A percentile compares a stretch with the other conserved stretches of the same genome.
These are phyloP conservation scores for Leptographium radiaticola DNA, from an alignment of 2,329 filamentous ascomycete species.

Conservation along the genomic window DNA sequence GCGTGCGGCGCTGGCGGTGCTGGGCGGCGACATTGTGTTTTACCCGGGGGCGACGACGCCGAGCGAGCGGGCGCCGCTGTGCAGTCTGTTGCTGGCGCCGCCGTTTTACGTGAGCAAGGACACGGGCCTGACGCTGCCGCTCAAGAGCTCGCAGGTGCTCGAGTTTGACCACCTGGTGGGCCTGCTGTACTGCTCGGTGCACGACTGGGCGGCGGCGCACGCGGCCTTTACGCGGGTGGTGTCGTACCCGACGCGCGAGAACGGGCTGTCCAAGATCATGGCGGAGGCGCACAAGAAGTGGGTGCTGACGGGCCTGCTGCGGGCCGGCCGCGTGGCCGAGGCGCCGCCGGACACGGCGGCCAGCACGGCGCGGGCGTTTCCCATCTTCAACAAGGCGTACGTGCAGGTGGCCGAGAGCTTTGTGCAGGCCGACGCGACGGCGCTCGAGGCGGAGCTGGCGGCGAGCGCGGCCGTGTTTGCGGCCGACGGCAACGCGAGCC, in stretches of 20 bases:
- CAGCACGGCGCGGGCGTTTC: slow-evolving; percentile 41
- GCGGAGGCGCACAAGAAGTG: slow-evolving; percentile 87
- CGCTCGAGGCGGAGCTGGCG: slow-evolving; percentile 52
- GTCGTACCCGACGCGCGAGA: slow-evolving; percentile 50
- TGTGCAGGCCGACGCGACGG: slow-evolving; percentile 27
- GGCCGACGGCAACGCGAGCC: slow-evolving; percentile 58
- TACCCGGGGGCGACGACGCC: slow-evolving; percentile 37
- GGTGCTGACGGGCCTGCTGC: slow-evolving; percentile 63
- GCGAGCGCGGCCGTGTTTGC: slow-evolving; percentile 40
- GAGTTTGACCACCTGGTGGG: slow-evolving; percentile 58
- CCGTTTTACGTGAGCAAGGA: slow-evolving; percentile 45
- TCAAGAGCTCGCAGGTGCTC: slow-evolving; percentile 42
- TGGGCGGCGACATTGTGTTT: slow-evolving; percentile 54
- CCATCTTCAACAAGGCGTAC: slow-evolving; percentile 54
- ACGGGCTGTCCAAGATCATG: slow-evolving; percentile 62
- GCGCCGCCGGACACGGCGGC: slow-evolving; percentile 42
- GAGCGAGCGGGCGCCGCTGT: slow-evolving; percentile 20
- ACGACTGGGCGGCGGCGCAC: slow-evolving; percentile 49
- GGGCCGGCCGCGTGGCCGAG: slow-evolving; percentile 41
- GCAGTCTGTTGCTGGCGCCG: slow-evolving; percentile 31
- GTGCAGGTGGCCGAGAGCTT: slow-evolving; percentile 58
- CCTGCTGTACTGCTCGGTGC: slow-evolving; percentile 48
- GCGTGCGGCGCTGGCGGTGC: slow-evolving; percentile 41
- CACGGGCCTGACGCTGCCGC: slow-evolving; percentile 41
- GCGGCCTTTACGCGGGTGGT: slow-evolving; percentile 52